phyloP scores from a whole-genome alignment of 495 filamentous ascomycete genomes.

The Mycothermus thermophilus region DNA sequence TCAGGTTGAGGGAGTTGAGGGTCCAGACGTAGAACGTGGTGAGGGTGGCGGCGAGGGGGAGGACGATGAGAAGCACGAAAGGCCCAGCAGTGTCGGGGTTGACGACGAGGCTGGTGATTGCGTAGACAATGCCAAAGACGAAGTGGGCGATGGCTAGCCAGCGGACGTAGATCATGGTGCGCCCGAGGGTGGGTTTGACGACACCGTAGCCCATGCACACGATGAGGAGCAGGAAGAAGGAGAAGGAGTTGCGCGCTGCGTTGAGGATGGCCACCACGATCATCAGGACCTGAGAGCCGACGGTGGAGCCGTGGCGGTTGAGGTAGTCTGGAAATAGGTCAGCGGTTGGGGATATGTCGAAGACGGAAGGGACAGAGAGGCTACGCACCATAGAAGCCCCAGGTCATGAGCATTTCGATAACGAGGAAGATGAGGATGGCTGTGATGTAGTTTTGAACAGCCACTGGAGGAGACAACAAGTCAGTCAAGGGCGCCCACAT shows the following conservation, averaged over 20 bases:
- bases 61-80: slow-evolving; percentile 85
- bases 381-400: slow-evolving; percentile 70
- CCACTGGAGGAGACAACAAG: slow-evolving; percentile 47
- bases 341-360: no score
- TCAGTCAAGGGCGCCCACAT: neutral
- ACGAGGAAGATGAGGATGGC: slow-evolving; percentile 92
- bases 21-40: slow-evolving; percentile 99
- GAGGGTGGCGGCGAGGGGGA: slow-evolving; percentile 81
- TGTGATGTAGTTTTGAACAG: slow-evolving; percentile 99
- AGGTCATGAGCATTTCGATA: slow-evolving; percentile 92
- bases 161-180: slow-evolving; percentile 90
- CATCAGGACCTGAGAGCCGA: slow-evolving; percentile 74
- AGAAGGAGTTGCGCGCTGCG: slow-evolving; percentile 89
- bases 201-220: slow-evolving; percentile 99
- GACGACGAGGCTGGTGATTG: slow-evolving; percentile 76
- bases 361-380: neutral
- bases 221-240: slow-evolving; percentile 95
- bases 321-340: slow-evolving; percentile 53
- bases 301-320: slow-evolving; percentile 74
- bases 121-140: slow-evolving; percentile 86
- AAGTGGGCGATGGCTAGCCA: slow-evolving; percentile 85
- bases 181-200: slow-evolving; percentile 84
- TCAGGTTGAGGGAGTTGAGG: slow-evolving; percentile 82
- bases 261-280: slow-evolving; percentile 83
- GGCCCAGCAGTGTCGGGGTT: slow-evolving; percentile 70